These are phyloP conservation scores for Dothideomycetes sp. DNA, from an alignment of 2,329 filamentous ascomycete genomes.

Conservation along the genomic window DNA sequence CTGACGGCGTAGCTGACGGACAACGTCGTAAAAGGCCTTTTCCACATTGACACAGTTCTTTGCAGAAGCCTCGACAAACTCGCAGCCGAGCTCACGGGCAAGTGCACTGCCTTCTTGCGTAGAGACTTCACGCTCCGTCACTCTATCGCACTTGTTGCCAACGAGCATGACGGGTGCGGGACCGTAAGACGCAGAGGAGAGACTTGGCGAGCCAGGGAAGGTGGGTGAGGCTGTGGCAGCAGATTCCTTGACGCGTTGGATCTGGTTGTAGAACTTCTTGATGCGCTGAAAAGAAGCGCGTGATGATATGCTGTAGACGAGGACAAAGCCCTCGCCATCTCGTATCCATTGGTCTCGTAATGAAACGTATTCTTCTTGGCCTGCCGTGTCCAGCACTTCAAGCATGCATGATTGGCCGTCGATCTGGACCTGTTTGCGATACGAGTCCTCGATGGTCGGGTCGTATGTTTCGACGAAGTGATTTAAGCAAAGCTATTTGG, in stretches of 20 bases:
- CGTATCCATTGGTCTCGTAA: conserved; percentile 96
- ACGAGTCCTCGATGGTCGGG: conserved; percentile 58
- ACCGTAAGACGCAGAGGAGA: conserved; percentile 44
- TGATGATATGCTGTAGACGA: conserved; percentile 98
- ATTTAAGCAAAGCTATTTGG: conserved; percentile 93
- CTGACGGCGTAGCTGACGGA: conserved; percentile 78
- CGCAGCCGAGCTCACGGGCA: conserved; percentile 83
- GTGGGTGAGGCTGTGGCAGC: conserved; percentile 59
- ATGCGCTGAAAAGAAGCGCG: conserved; percentile 91
- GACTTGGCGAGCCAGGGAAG: conserved; percentile 62
- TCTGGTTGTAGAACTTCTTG: conserved; percentile 91
- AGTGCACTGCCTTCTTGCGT: conserved; percentile 91
- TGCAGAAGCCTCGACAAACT: conserved; percentile 92
- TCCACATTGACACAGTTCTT: conserved; percentile 98
- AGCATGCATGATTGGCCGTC: conserved; percentile 94
- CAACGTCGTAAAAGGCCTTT: conserved; percentile 97
- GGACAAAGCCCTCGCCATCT: conserved; percentile 91
- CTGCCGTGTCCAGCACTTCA: conserved; percentile 92
- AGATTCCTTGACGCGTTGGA: conserved; percentile 93
- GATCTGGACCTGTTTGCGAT: conserved; percentile 67
- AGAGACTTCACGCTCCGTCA: conserved; percentile 90
- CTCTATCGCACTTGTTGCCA: conserved; percentile 95
- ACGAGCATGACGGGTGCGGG: conserved; percentile 95
- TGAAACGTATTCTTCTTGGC: conserved; percentile 97
- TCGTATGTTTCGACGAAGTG: conserved; percentile 93